phyloP scores from a whole-genome alignment of 306 rosid species.

The Vigna angularis region DNA sequence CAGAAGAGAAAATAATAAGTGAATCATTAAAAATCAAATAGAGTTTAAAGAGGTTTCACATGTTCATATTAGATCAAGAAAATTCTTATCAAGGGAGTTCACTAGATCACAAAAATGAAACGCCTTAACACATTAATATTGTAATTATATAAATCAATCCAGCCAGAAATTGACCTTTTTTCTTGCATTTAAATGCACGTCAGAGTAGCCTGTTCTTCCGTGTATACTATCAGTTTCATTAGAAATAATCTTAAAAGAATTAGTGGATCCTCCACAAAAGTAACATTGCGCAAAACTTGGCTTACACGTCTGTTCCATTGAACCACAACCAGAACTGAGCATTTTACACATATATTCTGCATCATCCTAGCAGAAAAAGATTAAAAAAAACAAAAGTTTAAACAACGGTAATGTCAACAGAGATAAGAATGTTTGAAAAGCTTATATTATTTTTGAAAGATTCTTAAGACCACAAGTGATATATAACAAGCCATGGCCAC shows the following conservation, averaged over 20 bases:
- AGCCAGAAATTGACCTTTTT: constrained; percentile 67
- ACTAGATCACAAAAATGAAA: constrained; percentile 17
- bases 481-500: neutral
- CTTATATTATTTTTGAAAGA: neutral
- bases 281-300: constrained; percentile 55
- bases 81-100: constrained; percentile 3
- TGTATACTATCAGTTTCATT: constrained; percentile 54
- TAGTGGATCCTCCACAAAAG: constrained; percentile 62
- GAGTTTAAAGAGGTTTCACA: neutral
- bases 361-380: constrained; percentile 61
- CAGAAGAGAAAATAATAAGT: constrained; percentile 9
- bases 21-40: constrained; percentile 10
- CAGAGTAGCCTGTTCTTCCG: constrained; percentile 50
- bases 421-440: constrained; percentile 25
- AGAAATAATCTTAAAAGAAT: constrained; percentile 75
- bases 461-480: neutral
- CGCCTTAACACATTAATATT: constrained; percentile 5
- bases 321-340: constrained; percentile 49
- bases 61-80: constrained; percentile 4
- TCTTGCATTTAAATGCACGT: constrained; percentile 45
- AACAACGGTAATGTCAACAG: constrained; percentile 12
- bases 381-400: constrained; percentile 39
- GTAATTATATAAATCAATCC: constrained; percentile 41
- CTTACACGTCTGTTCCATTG: constrained; percentile 53
- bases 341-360: constrained; percentile 76